These are phyloP conservation scores for Periconia digitata DNA, from an alignment of 2,329 filamentous ascomycete species.

Conservation along the genomic window DNA sequence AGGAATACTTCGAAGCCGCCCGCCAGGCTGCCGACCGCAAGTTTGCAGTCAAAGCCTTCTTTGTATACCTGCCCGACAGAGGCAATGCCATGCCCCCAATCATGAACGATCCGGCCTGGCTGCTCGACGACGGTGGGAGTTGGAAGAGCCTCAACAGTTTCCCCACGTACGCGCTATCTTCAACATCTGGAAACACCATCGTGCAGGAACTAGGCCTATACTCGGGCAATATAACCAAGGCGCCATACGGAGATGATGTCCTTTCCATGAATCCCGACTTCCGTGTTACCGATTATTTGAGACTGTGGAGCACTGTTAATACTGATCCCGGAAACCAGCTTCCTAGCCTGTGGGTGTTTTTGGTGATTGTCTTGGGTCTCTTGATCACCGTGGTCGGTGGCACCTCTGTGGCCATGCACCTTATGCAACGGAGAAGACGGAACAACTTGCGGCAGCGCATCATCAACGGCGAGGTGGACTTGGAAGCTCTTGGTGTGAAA, in stretches of 20 bases:
- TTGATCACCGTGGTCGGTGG: slow-evolving; percentile 67
- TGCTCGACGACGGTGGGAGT: slow-evolving; percentile 65
- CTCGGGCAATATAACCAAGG: slow-evolving; percentile 68
- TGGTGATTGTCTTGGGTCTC: slow-evolving; percentile 69
- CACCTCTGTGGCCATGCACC: slow-evolving; percentile 74
- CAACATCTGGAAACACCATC: slow-evolving; percentile 65
- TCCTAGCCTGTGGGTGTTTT: slow-evolving; percentile 80
- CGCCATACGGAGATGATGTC: slow-evolving; percentile 45
- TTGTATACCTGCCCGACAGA: slow-evolving; percentile 57
- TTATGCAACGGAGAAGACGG: slow-evolving; percentile 72
- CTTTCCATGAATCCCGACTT: slow-evolving; percentile 28
- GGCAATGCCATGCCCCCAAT: slow-evolving; percentile 64
- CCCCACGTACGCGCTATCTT: slow-evolving; percentile 81
- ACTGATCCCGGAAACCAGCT: slow-evolving; percentile 57
- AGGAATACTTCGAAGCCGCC: slow-evolving; percentile 66
- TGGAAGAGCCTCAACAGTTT: slow-evolving; percentile 74
- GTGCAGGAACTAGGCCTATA: slow-evolving; percentile 74
- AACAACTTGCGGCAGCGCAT: slow-evolving; percentile 69
- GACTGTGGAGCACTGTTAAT: slow-evolving; percentile 51
- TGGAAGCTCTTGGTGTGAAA: slow-evolving; percentile 84
- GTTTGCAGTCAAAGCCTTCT: slow-evolving; percentile 57
- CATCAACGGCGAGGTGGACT: slow-evolving; percentile 75
- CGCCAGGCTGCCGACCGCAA: slow-evolving; percentile 63
- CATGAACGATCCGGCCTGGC: slow-evolving; percentile 67
- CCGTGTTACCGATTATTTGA: slow-evolving; percentile 46